phyloP scores from a whole-genome alignment of 2,329 filamentous ascomycete species.

The Cladophialophora immunda region DNA sequence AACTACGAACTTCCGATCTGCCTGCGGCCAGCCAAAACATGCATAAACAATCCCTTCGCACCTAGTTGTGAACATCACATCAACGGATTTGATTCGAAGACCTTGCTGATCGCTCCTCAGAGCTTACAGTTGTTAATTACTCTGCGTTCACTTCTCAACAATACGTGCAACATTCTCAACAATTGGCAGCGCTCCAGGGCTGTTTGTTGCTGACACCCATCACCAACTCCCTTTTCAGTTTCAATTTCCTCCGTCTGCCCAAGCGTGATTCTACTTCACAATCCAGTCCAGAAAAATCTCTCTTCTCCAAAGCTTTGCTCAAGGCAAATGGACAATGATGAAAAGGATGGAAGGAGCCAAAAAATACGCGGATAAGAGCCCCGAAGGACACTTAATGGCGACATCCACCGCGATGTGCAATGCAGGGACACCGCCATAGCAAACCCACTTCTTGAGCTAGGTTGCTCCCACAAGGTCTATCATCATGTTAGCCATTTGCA shows the following conservation, averaged over 20 bases:
- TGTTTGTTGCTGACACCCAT: no score
- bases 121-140: no score
- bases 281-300: conserved; percentile 14
- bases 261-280: no score
- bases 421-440: conserved; percentile 41
- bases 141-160: no score
- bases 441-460: conserved; percentile 41
- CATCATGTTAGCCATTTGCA: conserved; percentile 3
- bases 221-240: no score
- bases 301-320: conserved; percentile 42
- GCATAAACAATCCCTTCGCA: background rate
- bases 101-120: background rate
- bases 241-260: no score
- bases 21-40: background rate
- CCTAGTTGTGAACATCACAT: background rate
- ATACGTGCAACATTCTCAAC: no score
- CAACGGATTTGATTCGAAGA: background rate
- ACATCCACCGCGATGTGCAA: conserved; percentile 42
- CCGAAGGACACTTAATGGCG: conserved; percentile 42
- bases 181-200: no score
- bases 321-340: conserved; percentile 39
- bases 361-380: conserved; percentile 43
- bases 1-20: no score
- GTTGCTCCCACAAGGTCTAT: conserved; percentile 40
- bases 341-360: conserved; percentile 42